phyloP scores from a whole-genome alignment of 2,329 filamentous ascomycete genomes.

The Fusarium mangiferae region DNA sequence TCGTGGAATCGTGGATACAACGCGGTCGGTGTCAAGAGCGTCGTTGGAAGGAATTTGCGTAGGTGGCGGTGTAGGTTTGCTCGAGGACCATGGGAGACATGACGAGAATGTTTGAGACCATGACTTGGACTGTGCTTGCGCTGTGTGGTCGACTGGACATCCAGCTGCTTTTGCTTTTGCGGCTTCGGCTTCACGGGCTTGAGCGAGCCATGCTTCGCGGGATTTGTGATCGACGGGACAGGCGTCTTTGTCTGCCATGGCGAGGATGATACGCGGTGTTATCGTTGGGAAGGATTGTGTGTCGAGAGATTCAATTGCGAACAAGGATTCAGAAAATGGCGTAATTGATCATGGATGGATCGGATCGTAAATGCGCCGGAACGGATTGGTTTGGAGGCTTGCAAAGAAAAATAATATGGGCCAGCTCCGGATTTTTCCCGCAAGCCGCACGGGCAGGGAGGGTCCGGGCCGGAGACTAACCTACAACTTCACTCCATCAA shows the following conservation, averaged over 20 bases:
- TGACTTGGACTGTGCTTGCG: slow-evolving; percentile 46
- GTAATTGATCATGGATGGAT: slow-evolving; percentile 31
- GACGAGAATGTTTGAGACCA: slow-evolving; percentile 57
- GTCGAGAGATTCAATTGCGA: neutral
- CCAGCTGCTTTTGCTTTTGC: slow-evolving; percentile 44
- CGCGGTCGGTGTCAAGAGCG: slow-evolving; percentile 72
- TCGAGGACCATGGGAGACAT: slow-evolving; percentile 54
- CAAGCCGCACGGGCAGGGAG: neutral
- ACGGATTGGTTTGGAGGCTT: slow-evolving; percentile 36
- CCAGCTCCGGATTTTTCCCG: slow-evolving; percentile 31
- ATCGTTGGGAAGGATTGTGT: neutral
- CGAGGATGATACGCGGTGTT: neutral
- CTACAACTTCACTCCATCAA: slow-evolving; percentile 7
- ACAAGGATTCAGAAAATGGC: slow-evolving; percentile 19
- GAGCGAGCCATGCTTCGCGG: slow-evolving; percentile 85
- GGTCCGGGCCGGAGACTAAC: neutral
- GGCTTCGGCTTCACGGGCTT: slow-evolving; percentile 66
- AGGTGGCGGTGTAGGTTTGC: slow-evolving; percentile 37
- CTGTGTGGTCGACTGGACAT: slow-evolving; percentile 50
- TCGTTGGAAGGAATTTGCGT: slow-evolving; percentile 8
- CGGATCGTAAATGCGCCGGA: slow-evolving; percentile 38
- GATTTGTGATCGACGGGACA: slow-evolving; percentile 94
- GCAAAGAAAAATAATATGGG: slow-evolving; percentile 34
- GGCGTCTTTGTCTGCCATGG: slow-evolving; percentile 51
- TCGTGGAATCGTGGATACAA: slow-evolving; percentile 82